Conservation (phyloP, 2,329 filamentous ascomycete species). For the Botrytis deweyae region DNA sequence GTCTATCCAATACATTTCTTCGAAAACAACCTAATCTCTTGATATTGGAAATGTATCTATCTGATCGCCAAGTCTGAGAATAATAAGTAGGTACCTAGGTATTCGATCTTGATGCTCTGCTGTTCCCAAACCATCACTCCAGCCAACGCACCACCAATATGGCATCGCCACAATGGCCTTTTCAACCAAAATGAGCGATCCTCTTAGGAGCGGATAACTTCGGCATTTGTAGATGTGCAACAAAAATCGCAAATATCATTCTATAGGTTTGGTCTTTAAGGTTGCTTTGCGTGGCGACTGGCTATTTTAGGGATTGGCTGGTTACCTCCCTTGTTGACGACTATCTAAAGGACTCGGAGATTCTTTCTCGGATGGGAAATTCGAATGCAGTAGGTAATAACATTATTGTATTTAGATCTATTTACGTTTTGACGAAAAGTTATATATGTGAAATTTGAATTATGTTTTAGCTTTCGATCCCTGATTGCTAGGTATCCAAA, state of each 20-base stretch:
- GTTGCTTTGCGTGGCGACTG: neutral
- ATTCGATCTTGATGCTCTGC: neutral
- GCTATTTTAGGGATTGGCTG: neutral
- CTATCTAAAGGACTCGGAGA: neutral
- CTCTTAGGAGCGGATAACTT: constrained; percentile 10
- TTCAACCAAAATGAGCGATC: neutral
- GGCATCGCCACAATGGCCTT: neutral
- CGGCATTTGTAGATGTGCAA: constrained; percentile 10
- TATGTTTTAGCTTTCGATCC: neutral
- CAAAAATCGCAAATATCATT: neutral
- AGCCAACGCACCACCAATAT: neutral
- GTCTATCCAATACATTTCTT: neutral
- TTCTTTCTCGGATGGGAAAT: neutral
- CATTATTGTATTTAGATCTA: neutral
- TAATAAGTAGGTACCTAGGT: no score
- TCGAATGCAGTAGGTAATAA: neutral
- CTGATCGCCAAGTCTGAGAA: neutral
- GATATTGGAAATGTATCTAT: neutral
- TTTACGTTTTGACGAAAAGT: neutral
- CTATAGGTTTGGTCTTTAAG: neutral
- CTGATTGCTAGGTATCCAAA: neutral
- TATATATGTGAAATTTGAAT: neutral
- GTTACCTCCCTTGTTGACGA: neutral
- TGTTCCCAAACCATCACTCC: neutral
- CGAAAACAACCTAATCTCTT: neutral